phyloP scores from a whole-genome alignment of 1,284 basidiomycete species.

The Cutaneotrichosporon sp. region DNA sequence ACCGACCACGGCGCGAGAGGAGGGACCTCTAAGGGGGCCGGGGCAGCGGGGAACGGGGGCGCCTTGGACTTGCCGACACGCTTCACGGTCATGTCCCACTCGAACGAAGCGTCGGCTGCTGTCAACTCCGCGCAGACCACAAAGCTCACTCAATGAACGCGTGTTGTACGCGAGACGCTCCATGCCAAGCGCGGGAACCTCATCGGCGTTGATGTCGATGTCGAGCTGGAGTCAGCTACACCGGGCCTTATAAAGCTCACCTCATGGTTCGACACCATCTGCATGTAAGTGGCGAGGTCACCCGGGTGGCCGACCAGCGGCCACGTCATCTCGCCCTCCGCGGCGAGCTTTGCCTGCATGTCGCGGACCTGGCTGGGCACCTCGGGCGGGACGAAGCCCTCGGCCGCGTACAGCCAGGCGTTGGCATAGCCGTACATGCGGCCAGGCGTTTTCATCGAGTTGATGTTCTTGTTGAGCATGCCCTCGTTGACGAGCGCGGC shows the following conservation, averaged over 20 bases:
- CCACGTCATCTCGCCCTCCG: conserved; percentile 54
- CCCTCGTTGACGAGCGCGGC: conserved; percentile 35
- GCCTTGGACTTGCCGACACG: neutral
- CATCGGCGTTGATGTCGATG: conserved; percentile 34
- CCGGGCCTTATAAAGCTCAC: neutral
- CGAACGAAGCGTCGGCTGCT: conserved; percentile 44
- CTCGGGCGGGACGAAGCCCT: conserved; percentile 65
- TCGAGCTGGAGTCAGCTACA: conserved; percentile 24
- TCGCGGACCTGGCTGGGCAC: conserved; percentile 63
- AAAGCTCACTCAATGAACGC: conserved; percentile 38
- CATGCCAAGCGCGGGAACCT: conserved; percentile 30
- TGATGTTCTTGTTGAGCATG: conserved; percentile 31
- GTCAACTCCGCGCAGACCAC: neutral
- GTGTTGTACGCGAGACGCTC: conserved; percentile 41
- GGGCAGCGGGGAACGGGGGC: neutral
- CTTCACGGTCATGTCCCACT: conserved; percentile 35
- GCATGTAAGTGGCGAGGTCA: conserved; percentile 42
- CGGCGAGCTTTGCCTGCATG: neutral
- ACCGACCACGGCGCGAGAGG: conserved; percentile 2
- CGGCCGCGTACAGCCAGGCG: conserved; percentile 48
- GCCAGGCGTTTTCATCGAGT: conserved; percentile 17
- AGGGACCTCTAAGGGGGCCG: conserved; percentile 13
- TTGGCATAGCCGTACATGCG: conserved; percentile 33
- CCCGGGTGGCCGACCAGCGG: conserved; percentile 37
- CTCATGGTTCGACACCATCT: conserved; percentile 42